Conservation (phyloP, 108 stramenopile genomes). For the Hondaea fermentalgiana region DNA sequence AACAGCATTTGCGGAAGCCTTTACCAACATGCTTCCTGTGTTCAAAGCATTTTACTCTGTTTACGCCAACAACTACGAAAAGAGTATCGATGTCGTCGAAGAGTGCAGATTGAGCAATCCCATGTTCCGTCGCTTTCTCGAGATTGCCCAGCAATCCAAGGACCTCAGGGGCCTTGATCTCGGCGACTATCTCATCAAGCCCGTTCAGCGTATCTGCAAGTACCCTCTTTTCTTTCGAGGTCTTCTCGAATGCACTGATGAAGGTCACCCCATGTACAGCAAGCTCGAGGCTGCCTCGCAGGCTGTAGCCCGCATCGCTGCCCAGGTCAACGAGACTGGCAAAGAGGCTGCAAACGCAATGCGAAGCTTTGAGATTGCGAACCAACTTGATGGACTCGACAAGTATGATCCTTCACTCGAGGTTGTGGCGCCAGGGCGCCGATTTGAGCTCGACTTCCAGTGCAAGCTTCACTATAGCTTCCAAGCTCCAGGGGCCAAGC, state of each 20-base stretch:
- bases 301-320: not conserved
- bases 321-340: conserved; percentile 6
- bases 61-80: conserved; percentile 6
- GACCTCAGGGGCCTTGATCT: not conserved
- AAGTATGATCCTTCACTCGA: not conserved
- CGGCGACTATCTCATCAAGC: conserved; percentile 15
- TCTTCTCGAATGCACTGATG: not conserved
- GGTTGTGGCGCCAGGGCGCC: conserved; percentile 2
- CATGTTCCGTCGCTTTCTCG: not conserved
- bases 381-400: not conserved
- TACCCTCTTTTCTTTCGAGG: conserved; percentile 2
- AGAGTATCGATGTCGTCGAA: not conserved
- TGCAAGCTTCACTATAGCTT: conserved; percentile 1
- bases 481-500: not conserved
- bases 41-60: conserved; percentile 5
- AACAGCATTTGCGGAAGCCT: not conserved
- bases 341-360: not conserved
- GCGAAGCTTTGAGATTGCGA: not conserved
- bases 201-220: conserved; percentile 10
- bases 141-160: not conserved
- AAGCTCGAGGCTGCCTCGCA: not conserved
- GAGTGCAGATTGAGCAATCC: not conserved
- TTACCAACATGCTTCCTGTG: conserved; percentile 15
- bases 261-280: not conserved
- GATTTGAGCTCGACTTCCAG: conserved; percentile 6